A percentile compares a stretch with the other conserved stretches of the same genome.
Evolutionary conservation across 768 basidiomycete species (phyloP).

Genomic region (Dioszegia crocea): DNA sequence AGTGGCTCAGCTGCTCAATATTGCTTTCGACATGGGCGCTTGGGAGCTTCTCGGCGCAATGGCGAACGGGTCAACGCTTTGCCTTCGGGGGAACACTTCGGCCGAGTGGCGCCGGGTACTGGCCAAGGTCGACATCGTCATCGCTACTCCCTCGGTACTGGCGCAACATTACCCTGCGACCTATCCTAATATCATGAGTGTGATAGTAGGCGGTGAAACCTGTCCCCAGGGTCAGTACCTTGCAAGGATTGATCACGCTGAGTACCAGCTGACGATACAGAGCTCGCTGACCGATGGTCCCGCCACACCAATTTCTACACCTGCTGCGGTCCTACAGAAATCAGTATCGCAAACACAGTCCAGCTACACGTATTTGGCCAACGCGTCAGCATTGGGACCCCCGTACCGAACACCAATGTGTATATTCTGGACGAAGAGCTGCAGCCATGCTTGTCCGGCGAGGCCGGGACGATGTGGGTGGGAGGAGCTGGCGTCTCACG

Average conservation of each 20-base stretch:
- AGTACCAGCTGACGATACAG: constrained; percentile 9
- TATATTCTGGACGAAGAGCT: constrained; percentile 48
- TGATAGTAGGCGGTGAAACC: constrained; percentile 60
- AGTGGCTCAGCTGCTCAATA: constrained; percentile 62
- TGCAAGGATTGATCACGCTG: neutral
- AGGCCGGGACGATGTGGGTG: constrained; percentile 60
- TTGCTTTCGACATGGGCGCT: constrained; percentile 66
- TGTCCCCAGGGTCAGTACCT: constrained; percentile 52
- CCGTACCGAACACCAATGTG: constrained; percentile 57
- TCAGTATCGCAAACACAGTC: constrained; percentile 59
- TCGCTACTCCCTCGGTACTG: constrained; percentile 59
- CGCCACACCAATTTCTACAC: constrained; percentile 54
- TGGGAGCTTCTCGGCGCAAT: constrained; percentile 61
- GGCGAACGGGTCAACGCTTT: constrained; percentile 57
- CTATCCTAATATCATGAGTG: constrained; percentile 58
- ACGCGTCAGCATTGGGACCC: constrained; percentile 55
- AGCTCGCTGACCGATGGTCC: constrained; percentile 55
- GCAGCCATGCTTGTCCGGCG: constrained; percentile 47
- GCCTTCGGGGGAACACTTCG: constrained; percentile 56
- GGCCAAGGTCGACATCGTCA: constrained; percentile 57
- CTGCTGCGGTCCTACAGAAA: constrained; percentile 61
- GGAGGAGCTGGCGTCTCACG: constrained; percentile 60
- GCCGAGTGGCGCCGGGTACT: constrained; percentile 57
- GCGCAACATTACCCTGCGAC: constrained; percentile 55
- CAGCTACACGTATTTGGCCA: constrained; percentile 50